Percentiles rank a stretch among this genome's conserved stretches.
Evolutionary conservation across 2,329 filamentous ascomycete genomes (phyloP).

Genomic region (Seiridium unicorne): DNA sequence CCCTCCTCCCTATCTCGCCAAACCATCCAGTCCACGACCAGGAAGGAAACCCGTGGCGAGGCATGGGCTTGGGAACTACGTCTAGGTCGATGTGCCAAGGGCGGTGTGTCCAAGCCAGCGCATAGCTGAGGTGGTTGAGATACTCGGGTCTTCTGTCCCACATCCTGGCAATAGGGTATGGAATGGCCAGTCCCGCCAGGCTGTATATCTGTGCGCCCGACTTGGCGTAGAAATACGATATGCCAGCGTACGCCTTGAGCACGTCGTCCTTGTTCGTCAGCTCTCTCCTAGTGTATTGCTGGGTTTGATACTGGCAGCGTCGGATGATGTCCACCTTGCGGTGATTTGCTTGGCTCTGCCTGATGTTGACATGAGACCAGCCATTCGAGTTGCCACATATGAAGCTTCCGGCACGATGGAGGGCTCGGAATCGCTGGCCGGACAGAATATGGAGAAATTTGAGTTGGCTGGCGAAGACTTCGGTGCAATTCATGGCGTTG

Average conservation of each 20-base stretch:
- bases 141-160: background rate
- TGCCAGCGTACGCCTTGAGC: conserved; percentile 1
- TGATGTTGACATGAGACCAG: background rate
- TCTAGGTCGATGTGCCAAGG: background rate
- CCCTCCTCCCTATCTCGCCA: background rate
- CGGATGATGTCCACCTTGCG: conserved; percentile 1
- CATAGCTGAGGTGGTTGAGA: background rate
- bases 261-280: background rate
- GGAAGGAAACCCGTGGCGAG: conserved; percentile 1
- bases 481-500: conserved; percentile 2
- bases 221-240: background rate
- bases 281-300: background rate
- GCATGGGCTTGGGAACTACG: background rate
- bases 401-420: background rate
- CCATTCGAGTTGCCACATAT: background rate
- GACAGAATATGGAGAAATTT: background rate
- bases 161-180: background rate
- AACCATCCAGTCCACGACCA: conserved; percentile 9
- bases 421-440: background rate
- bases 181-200: background rate
- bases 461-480: background rate
- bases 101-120: background rate
- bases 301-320: background rate
- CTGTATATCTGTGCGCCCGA: background rate
- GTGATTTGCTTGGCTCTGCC: background rate